These are phyloP conservation scores for Russula sp. DNA, from an alignment of 768 basidiomycete genomes.

Conservation along the genomic window DNA sequence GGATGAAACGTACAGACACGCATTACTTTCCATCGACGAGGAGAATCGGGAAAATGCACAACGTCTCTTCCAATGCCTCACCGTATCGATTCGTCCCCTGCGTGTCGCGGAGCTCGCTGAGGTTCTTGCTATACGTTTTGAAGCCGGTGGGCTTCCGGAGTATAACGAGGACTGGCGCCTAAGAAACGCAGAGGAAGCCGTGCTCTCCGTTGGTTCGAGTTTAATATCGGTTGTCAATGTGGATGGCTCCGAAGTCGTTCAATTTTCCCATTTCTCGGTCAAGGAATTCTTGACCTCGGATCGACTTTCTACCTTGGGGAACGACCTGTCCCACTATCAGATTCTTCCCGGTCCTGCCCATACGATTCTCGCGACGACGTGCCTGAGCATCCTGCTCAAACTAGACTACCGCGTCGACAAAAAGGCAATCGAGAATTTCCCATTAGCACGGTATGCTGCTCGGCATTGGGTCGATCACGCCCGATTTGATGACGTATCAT, in stretches of 20 bases:
- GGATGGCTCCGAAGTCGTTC: not conserved
- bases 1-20: constrained; percentile 2
- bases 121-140: not conserved
- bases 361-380: not conserved
- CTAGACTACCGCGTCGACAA: not conserved
- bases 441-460: not conserved
- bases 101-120: constrained; percentile 3
- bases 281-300: constrained; percentile 9
- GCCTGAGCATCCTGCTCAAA: not conserved
- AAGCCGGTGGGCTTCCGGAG: not conserved
- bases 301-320: not conserved
- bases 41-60: not conserved
- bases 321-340: not conserved
- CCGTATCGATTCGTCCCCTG: constrained; percentile 4
- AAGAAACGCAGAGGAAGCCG: not conserved
- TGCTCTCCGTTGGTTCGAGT: constrained; percentile 10
- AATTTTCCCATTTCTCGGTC: constrained; percentile 8
- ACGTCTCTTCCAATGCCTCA: constrained; percentile 1
- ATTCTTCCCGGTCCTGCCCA: not conserved
- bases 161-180: not conserved
- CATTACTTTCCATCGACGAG: not conserved
- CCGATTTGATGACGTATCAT: not conserved
- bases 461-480: constrained; percentile 7
- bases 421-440: not conserved
- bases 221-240: not conserved